Percentiles rank a stretch among this genome's conserved stretches.
Evolutionary conservation across 805 yeast genomes (phyloP).

Genomic region (Wickerhamomyces tratensis): DNA sequence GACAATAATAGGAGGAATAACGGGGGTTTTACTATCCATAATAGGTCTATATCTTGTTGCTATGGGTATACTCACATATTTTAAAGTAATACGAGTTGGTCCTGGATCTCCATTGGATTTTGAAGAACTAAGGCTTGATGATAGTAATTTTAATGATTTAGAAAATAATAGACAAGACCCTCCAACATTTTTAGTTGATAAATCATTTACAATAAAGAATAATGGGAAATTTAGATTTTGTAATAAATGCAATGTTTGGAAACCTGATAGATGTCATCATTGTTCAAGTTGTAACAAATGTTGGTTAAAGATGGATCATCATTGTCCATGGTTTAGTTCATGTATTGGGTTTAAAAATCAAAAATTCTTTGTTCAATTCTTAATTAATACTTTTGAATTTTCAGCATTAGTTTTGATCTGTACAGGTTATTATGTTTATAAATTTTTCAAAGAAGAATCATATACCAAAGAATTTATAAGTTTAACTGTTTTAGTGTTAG

Average conservation of each 20-base stretch:
- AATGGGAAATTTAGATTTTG: constrained; percentile 66
- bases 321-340: constrained; percentile 88
- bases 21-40: constrained; percentile 12
- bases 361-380: constrained; percentile 68
- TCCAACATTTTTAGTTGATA: constrained; percentile 29
- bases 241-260: constrained; percentile 58
- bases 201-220: constrained; percentile 34
- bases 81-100: constrained; percentile 39
- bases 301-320: constrained; percentile 85
- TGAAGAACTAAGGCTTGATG: constrained; percentile 27
- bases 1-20: constrained; percentile 7
- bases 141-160: constrained; percentile 9
- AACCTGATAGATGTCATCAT: constrained; percentile 85
- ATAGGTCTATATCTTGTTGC: constrained; percentile 22
- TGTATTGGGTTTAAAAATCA: constrained; percentile 83
- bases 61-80: constrained; percentile 41
- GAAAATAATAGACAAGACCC: constrained; percentile 26
- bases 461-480: constrained; percentile 37
- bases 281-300: constrained; percentile 67
- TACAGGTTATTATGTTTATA: constrained; percentile 33
- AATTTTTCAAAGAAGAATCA: constrained; percentile 33
- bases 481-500: constrained; percentile 50
- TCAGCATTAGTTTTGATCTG: constrained; percentile 30
- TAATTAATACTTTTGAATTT: constrained; percentile 43
- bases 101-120: constrained; percentile 62